Conservation (phyloP, 495 filamentous ascomycete genomes). For the Hypoxylon rickii region DNA sequence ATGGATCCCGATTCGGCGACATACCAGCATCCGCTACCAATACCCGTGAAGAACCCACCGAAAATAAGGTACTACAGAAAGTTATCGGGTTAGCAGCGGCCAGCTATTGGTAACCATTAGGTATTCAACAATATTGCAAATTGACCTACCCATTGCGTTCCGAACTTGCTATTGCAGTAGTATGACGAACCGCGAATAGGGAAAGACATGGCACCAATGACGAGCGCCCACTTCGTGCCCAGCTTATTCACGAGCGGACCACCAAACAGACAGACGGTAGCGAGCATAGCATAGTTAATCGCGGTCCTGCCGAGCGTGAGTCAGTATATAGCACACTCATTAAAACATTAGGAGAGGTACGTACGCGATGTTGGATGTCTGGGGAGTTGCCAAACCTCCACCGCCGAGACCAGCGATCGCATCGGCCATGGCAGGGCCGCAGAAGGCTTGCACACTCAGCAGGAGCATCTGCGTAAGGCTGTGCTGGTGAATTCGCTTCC, state of each 20-base stretch:
- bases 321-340: not conserved
- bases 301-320: constrained; percentile 10
- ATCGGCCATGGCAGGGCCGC: constrained; percentile 29
- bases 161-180: constrained; percentile 56
- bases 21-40: constrained; percentile 54
- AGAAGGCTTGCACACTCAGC: constrained; percentile 28
- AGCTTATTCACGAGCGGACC: constrained; percentile 51
- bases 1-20: constrained; percentile 55
- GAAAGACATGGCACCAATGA: constrained; percentile 53
- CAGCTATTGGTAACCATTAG: not conserved
- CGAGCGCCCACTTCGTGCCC: constrained; percentile 51
- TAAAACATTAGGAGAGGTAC: no score
- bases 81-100: constrained; percentile 4
- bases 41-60: constrained; percentile 51
- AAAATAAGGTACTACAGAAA: constrained; percentile 42
- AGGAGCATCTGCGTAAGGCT: constrained; percentile 32
- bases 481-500: constrained; percentile 30
- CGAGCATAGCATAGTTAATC: constrained; percentile 30
- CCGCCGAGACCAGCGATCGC: constrained; percentile 29
- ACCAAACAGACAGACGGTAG: constrained; percentile 44
- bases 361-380: constrained; percentile 30
- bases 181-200: constrained; percentile 53
- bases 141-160: constrained; percentile 49
- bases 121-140: not conserved
- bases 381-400: constrained; percentile 27